Evolutionary conservation across 2,329 filamentous ascomycete genomes (phyloP).

Genomic region (Colletotrichum lini): DNA sequence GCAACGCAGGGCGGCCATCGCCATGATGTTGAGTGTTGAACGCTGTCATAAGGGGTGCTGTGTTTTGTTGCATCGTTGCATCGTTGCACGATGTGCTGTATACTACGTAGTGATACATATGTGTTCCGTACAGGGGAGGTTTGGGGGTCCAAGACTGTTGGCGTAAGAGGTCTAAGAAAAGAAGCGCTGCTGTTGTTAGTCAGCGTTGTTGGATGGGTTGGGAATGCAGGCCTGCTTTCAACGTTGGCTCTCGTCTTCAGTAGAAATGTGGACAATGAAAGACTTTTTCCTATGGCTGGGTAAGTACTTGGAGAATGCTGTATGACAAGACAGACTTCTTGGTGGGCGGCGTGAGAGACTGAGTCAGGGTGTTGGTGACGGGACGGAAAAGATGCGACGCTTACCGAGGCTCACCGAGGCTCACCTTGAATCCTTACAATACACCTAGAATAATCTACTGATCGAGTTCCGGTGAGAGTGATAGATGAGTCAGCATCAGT

Average conservation of each 20-base stretch:
- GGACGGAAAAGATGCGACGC: background rate
- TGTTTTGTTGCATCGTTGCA: background rate
- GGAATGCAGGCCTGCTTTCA: background rate
- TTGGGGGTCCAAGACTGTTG: slow-evolving; percentile 34
- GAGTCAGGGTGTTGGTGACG: background rate
- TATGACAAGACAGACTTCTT: background rate
- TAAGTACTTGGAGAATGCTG: background rate
- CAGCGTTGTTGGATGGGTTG: background rate
- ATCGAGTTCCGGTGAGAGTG: too few species aligned
- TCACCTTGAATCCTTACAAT: too few species aligned
- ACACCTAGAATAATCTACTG: too few species aligned
- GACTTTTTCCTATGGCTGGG: background rate
- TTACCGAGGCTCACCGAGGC: background rate
- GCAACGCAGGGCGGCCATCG: slow-evolving; percentile 25
- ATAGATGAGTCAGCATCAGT: background rate
- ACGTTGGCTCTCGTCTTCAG: background rate
- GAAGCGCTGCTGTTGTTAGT: slow-evolving; percentile 13
- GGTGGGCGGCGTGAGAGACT: background rate
- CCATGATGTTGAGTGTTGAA: slow-evolving; percentile 1
- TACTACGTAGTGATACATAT: too few species aligned
- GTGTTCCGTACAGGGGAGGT: slow-evolving; percentile 23
- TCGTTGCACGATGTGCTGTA: slow-evolving; percentile 7
- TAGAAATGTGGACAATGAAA: background rate
- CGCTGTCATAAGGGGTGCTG: background rate
- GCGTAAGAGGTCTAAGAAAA: slow-evolving; percentile 39